Evolutionary conservation across 495 filamentous ascomycete genomes (phyloP), one percentile per base, ranked within the genome.

Genomic region (Talaromyces thailandensis): DNA sequence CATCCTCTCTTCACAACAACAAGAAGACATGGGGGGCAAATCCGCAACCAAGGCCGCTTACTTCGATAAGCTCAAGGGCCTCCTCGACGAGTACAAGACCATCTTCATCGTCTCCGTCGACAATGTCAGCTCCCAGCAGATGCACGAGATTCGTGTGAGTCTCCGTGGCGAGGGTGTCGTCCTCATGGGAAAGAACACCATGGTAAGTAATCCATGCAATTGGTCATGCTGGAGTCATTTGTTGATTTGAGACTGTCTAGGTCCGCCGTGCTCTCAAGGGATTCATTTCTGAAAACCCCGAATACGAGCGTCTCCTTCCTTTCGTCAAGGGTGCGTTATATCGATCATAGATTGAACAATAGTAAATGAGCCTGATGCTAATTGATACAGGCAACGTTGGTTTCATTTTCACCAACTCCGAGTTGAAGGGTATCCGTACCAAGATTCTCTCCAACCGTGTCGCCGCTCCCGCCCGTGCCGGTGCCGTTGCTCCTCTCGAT

Each of bases 1-100:
- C 73, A 94, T 86, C 91, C 91, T 93, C 82, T 88, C 91, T 94
- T 93, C 91, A 88, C 69, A 71, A 65, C 70, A 75, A 76, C 81
- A 96, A 94, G 91, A 90, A 96, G 92, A 92, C 81, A 98, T 98
- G 94, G 94, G 94, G 93, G 94, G 93, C 92, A 96, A 88, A 81
- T 85, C 88, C 63, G 85, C 78, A 70, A 92, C 86, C 86, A 98
- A 98, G 86, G 86, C 91, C 75, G 90, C 84, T 81, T 98, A 98
- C 86, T 98, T 98, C 85, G 93, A 97, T 77, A 97, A 96, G 88
- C 89, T 98, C 72, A 96, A 96, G 87, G 80, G 75, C 72, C 84
- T 96, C 72, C 86, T 96, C 71, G 88, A 96, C 80, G 85, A 89
- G 71, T 96, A 96, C 87, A 84, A 84, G 75, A 90, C 87, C 68